These are phyloP conservation scores for Trichoderma asperellum DNA, from an alignment of 2,329 filamentous ascomycete species.

Conservation along the genomic window DNA sequence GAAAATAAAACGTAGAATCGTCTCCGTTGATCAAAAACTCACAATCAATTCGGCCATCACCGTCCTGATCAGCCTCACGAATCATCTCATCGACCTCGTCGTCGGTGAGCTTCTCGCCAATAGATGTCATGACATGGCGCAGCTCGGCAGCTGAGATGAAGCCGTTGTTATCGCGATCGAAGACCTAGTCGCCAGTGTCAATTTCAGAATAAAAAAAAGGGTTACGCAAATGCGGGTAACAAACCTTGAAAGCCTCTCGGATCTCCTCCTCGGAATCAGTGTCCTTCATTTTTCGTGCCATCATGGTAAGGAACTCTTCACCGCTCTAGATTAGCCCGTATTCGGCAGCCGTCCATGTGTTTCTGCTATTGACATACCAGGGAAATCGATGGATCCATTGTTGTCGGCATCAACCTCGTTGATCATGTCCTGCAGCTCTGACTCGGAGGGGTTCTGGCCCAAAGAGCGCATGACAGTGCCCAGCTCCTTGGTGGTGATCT, in stretches of 20 bases:
- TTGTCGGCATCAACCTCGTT: conserved; percentile 92
- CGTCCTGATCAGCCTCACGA: conserved; percentile 86
- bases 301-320: conserved; percentile 87
- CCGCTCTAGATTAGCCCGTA: conserved; percentile 20
- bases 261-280: conserved; percentile 92
- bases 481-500: conserved; percentile 90
- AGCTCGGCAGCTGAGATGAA: conserved; percentile 89
- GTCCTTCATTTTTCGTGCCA: conserved; percentile 94
- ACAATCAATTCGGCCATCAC: conserved; percentile 89
- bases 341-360: not conserved
- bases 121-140: conserved; percentile 89
- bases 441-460: conserved; percentile 87
- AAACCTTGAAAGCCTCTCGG: conserved; percentile 82
- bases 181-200: conserved; percentile 55
- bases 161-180: conserved; percentile 89
- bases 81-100: conserved; percentile 95
- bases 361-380: conserved; percentile 60
- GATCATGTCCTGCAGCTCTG: conserved; percentile 91
- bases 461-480: conserved; percentile 90
- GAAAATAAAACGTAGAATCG: not conserved
- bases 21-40: conserved; percentile 43
- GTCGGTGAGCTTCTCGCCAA: conserved; percentile 88
- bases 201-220: not conserved
- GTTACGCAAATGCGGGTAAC: not conserved
- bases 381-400: conserved; percentile 91